A percentile compares a stretch with the other conserved stretches of the same genome.
Conservation (phyloP, 2,329 filamentous ascomycete species). For the Cadophora gregata region DNA sequence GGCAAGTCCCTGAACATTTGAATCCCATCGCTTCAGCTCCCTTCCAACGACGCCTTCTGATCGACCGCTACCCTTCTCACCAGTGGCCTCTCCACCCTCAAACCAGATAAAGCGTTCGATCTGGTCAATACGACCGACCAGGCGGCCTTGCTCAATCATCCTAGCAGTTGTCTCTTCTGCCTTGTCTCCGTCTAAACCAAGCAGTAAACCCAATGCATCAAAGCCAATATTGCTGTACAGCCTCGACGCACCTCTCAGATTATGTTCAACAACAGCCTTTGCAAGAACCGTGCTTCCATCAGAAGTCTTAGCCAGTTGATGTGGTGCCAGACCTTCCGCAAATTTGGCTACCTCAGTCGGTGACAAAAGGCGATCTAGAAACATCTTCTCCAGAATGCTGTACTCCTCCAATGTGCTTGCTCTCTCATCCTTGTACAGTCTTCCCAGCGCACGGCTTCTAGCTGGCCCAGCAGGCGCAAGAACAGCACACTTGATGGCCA, state of each 20-base stretch:
- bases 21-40: constrained; percentile 86
- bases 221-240: constrained; percentile 80
- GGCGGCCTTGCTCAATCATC: constrained; percentile 94
- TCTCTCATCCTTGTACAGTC: constrained; percentile 93
- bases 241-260: constrained; percentile 83
- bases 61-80: constrained; percentile 70
- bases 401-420: constrained; percentile 78
- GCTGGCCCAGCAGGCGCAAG: constrained; percentile 89
- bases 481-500: constrained; percentile 90
- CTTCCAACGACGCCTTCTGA: constrained; percentile 67
- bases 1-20: constrained; percentile 82
- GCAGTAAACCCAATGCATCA: constrained; percentile 74
- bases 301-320: constrained; percentile 87
- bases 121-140: constrained; percentile 92
- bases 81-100: constrained; percentile 73
- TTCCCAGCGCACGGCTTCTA: constrained; percentile 78
- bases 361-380: constrained; percentile 83
- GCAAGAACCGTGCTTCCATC: constrained; percentile 93
- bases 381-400: constrained; percentile 95
- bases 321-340: constrained; percentile 77
- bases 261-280: constrained; percentile 95
- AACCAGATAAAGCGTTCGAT: constrained; percentile 90
- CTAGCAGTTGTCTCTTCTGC: constrained; percentile 90
- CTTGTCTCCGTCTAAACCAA: constrained; percentile 79
- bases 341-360: constrained; percentile 87